phyloP scores from a whole-genome alignment of 352 stramenopile genomes.

The Lagenidium giganteum region DNA sequence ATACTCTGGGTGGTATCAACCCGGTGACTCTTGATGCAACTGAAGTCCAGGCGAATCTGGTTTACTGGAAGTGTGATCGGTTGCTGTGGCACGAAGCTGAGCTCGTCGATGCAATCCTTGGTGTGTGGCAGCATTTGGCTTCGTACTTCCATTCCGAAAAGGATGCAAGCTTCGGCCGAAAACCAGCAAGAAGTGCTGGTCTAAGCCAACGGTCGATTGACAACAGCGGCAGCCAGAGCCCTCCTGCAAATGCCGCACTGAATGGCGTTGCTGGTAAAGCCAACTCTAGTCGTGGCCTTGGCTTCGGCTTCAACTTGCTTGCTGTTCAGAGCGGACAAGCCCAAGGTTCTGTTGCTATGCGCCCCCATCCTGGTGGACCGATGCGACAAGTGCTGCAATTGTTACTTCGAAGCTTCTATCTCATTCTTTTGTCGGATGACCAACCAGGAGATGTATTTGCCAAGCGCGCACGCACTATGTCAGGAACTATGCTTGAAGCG shows the following conservation, averaged over 20 bases:
- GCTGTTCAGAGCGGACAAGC: constrained; percentile 15
- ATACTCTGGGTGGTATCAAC: constrained; percentile 56
- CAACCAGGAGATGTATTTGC: constrained; percentile 11
- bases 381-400: constrained; percentile 83
- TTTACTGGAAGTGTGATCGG: constrained; percentile 78
- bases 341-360: constrained; percentile 40
- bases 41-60: constrained; percentile 9
- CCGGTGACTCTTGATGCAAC: constrained; percentile 21
- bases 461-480: background rate
- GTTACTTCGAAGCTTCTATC: constrained; percentile 66
- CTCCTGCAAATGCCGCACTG: constrained; percentile 22
- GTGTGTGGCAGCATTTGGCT: constrained; percentile 78
- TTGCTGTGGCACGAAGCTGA: constrained; percentile 73
- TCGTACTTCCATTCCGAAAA: constrained; percentile 66
- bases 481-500: constrained; percentile 10
- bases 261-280: constrained; percentile 10
- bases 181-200: constrained; percentile 39
- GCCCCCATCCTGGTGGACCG: constrained; percentile 66
- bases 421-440: constrained; percentile 57
- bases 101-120: constrained; percentile 66
- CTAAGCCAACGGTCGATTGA: constrained; percentile 7
- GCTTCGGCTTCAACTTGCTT: constrained; percentile 55
- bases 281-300: constrained; percentile 29
- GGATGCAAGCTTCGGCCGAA: constrained; percentile 70
- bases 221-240: constrained; percentile 32